A percentile compares a stretch with the other conserved stretches of the same genome.
Conservation (phyloP, 306 rosid species). For the Coriaria nepalensis region DNA sequence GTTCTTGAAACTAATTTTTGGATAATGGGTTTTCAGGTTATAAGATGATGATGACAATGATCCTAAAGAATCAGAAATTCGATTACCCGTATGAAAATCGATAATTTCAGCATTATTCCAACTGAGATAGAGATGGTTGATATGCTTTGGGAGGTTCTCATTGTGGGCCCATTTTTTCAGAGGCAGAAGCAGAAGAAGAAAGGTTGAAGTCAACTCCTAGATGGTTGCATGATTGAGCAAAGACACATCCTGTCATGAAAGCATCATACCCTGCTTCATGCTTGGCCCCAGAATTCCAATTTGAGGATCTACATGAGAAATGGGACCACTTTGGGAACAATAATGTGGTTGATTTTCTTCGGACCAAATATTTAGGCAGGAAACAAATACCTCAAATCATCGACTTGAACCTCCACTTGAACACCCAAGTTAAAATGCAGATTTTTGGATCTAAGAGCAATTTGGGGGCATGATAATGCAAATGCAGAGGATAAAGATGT, state of each 20-base stretch:
- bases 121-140: constrained; percentile 71
- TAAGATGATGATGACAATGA: not conserved
- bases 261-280: constrained; percentile 99
- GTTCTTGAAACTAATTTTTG: constrained; percentile 42
- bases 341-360: no score
- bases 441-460: constrained; percentile 37
- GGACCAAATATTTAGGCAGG: not conserved
- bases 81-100: constrained; percentile 50
- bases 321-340: no score
- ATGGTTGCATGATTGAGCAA: constrained; percentile 67
- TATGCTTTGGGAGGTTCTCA: constrained; percentile 45
- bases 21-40: constrained; percentile 25
- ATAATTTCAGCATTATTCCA: constrained; percentile 69
- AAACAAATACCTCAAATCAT: constrained; percentile 53
- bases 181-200: constrained; percentile 20
- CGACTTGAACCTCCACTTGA: constrained; percentile 69
- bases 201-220: constrained; percentile 53
- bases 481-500: constrained; percentile 72
- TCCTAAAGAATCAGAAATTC: constrained; percentile 23
- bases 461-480: constrained; percentile 62
- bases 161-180: constrained; percentile 40
- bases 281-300: constrained; percentile 91
- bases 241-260: constrained; percentile 88
- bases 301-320: constrained; percentile 45
- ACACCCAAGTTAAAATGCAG: constrained; percentile 24